Evolutionary conservation across 805 yeast genomes (phyloP).

Genomic region (Scheffersomyces stipitis): DNA sequence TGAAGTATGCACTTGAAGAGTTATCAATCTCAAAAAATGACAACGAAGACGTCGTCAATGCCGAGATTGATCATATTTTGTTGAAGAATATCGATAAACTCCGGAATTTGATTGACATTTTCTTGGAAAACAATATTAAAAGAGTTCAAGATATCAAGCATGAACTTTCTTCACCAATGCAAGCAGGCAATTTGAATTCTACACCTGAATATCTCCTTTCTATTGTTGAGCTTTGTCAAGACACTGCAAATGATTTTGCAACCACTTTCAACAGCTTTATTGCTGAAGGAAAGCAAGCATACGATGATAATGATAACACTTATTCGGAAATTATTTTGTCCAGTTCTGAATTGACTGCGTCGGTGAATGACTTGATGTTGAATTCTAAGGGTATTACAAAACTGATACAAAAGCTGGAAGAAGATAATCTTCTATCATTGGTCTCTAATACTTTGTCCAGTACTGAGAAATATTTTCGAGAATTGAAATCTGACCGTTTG

Average conservation of each 20-base stretch:
- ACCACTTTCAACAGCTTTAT: conserved; percentile 70
- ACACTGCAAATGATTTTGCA: conserved; percentile 77
- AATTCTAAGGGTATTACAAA: conserved; percentile 70
- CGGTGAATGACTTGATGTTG: conserved; percentile 61
- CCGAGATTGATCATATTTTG: conserved; percentile 56
- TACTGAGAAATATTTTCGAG: conserved; percentile 61
- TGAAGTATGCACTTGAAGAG: conserved; percentile 68
- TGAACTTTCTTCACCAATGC: conserved; percentile 75
- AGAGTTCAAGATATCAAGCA: conserved; percentile 70
- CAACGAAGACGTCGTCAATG: conserved; percentile 53
- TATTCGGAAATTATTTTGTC: conserved; percentile 63
- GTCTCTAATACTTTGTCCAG: conserved; percentile 61
- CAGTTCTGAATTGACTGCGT: conserved; percentile 60
- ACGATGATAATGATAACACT: conserved; percentile 46
- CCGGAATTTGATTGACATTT: conserved; percentile 61
- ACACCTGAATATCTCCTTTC: conserved; percentile 70
- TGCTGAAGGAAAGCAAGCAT: conserved; percentile 65
- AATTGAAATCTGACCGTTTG: conserved; percentile 54
- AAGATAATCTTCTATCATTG: conserved; percentile 46
- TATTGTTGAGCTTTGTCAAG: conserved; percentile 66
- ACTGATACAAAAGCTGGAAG: conserved; percentile 52
- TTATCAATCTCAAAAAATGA: conserved; percentile 52
- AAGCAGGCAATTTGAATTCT: conserved; percentile 76
- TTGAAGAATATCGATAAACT: conserved; percentile 50
- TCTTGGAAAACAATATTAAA: conserved; percentile 65